Percentiles rank a stretch among this genome's conserved stretches.
phyloP scores from a whole-genome alignment of 179 eudicot species.

The Gypsophila paniculata region DNA sequence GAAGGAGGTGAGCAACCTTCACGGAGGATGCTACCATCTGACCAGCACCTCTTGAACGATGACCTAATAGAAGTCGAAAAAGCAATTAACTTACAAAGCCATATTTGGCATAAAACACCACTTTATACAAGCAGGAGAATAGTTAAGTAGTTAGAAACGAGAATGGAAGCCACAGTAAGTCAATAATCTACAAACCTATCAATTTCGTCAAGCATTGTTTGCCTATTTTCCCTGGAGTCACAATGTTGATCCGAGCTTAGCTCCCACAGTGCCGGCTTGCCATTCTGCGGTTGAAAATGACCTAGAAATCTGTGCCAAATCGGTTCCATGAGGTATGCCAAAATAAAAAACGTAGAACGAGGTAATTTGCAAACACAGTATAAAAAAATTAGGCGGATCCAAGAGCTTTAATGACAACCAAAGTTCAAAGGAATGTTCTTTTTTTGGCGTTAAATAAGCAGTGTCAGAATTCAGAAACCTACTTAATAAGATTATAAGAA shows the following conservation, averaged over 20 bases:
- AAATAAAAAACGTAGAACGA: background rate
- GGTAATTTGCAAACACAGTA: background rate
- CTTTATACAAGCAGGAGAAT: background rate
- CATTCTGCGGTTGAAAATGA: constrained; percentile 64
- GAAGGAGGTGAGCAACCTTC: constrained; percentile 44
- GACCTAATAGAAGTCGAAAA: constrained; percentile 36
- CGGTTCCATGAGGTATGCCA: background rate
- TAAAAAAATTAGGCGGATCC: background rate
- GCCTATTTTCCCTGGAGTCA: constrained; percentile 42
- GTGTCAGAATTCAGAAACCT: background rate
- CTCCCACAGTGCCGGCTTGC: constrained; percentile 70
- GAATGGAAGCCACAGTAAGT: background rate
- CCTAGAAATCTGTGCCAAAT: constrained; percentile 65
- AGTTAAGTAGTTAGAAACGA: background rate
- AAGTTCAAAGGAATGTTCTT: background rate
- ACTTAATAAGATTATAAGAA: background rate
- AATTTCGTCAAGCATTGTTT: constrained; percentile 32
- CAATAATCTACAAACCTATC: constrained; percentile 40
- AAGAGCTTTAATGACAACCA: background rate
- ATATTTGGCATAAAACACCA: background rate
- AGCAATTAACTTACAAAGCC: background rate
- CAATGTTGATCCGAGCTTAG: constrained; percentile 48
- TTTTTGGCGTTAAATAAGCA: too few relatives aligned
- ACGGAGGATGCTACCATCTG: constrained; percentile 75
- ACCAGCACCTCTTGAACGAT: constrained; percentile 57